A percentile compares a stretch with the other conserved stretches of the same genome.
phyloP scores from a whole-genome alignment of 257 asterid genomes.

The Solanum okadae region DNA sequence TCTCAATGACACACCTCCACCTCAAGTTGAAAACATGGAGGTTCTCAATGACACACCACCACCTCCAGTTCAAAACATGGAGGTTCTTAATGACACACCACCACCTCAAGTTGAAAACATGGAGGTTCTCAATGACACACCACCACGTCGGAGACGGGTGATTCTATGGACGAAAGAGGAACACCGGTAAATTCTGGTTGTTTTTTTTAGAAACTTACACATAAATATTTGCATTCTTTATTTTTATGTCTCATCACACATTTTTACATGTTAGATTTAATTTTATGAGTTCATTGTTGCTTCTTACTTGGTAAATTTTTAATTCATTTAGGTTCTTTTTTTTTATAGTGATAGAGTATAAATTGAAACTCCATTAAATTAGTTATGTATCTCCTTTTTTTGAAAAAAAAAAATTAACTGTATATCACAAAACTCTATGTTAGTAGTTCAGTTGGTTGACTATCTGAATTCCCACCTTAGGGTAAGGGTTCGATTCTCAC shows the following conservation, averaged over 20 bases:
- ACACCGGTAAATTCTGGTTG: not conserved
- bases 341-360: not conserved
- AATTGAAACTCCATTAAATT: not conserved
- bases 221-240: not conserved
- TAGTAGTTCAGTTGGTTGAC: not conserved
- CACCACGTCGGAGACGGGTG: no score
- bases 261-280: not conserved
- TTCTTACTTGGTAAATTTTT: not conserved
- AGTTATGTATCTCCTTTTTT: no score
- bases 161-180: not conserved
- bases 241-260: not conserved
- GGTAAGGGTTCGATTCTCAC: not conserved
- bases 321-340: no score
- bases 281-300: not conserved
- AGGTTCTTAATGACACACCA: no score
- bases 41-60: no score
- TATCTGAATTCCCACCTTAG: no score
- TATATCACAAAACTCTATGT: not conserved
- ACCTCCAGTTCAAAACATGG: no score
- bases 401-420: no score
- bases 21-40: no score
- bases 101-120: no score
- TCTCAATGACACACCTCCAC: not conserved
- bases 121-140: no score
- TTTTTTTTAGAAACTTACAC: not conserved